Evolutionary conservation across 768 basidiomycete genomes (phyloP), one percentile per base, ranked within the genome.

Genomic region (Amanita molliuscula): DNA sequence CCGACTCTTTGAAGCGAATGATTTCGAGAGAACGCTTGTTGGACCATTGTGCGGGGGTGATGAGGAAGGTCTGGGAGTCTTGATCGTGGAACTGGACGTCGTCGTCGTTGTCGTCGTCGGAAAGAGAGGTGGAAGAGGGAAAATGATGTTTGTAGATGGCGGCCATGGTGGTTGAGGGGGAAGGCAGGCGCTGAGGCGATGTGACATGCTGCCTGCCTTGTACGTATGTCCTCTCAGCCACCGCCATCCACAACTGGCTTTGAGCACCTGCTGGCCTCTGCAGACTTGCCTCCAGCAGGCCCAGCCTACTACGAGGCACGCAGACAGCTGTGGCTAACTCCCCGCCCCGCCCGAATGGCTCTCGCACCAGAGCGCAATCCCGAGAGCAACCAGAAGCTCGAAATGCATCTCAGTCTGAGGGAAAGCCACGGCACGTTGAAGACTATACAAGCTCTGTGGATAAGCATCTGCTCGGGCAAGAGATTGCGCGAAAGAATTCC

Each of bases 101-200:
- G 33, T 75, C 77, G 61, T 84, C 80, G 60, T 84, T 80, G 62
- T 84, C 79, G 55, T 80, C 78, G 66, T 85, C 85, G 29, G 85
- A 88, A 54, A 88, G 72, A 15, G 87, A 88, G n/a, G 82, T 86
- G 7, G 74, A 78, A 4, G 86, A 88, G 55, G 83, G 82, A n/a
- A 78, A 72, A 66, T 76, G 58, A 70, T 83, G 67, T 59, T 70
- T 73, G 64, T 76, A 75, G 57, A 71, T 62, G 57, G 61, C 59
- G 61, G 69, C 65, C 63, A 63, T 66, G 57, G 62, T 67, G 58
- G 67, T 56, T 59, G 54, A 58, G 60, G 51, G 48, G 54, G 47
- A 55, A 54, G 51, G 53, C 56, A 44, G 40, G 44, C 43, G 11
- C 29, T 31, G 31, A 31, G 11, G 11, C 13, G 45, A 53, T 47